Evolutionary conservation across 129 eudicot genomes (phyloP), one percentile per base, ranked within the genome.

Genomic region (Flaveria robusta): DNA sequence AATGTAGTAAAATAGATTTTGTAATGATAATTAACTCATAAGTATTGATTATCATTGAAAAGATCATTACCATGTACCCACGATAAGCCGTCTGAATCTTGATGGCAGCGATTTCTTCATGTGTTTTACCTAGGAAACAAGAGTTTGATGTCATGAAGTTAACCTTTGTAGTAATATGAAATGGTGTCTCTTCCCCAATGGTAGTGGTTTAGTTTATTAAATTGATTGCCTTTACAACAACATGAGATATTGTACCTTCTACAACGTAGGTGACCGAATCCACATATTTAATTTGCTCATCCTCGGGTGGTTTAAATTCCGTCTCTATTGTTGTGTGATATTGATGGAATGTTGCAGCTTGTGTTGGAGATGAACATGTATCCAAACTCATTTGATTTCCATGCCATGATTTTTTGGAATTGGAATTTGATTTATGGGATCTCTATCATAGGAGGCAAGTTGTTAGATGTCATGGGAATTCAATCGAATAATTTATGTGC

Each of bases 21-120:
- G 39, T 34, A 34, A 34, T 34, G 39, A 34, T 34, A 34, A 34
- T 7, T 34, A 34, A 5, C 39, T 34, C 39, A 7, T 34, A 34
- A 34, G 39, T 34, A 34, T 7, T 49, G 56, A 13, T 29, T 23
- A 1, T 22, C 10, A 9, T 15, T 16, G 37, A 64, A 42, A 75
- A 42, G 74, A 71, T 62, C 19, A 18, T 71, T 88, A 88, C 94
- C 94, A 81, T 37, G 85, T 86, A 56, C 20, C 89, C 89, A 3
- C 91, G 88, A 68, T 76, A 89, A 27, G 81, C 91, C 26, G 79
- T 80, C 55, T 89, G 94, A 71, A 89, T 89, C 77, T 74, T 89
- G 74, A 84, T 82, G 63, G 87, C 87, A 11, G 84, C 75, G 1
- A 80, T 82, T 71, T 89, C 91, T 77, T 86, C 89, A n/a, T 22